Evolutionary conservation across 2,329 filamentous ascomycete genomes (phyloP).

Genomic region (Gnomoniopsis smithogilvyi): DNA sequence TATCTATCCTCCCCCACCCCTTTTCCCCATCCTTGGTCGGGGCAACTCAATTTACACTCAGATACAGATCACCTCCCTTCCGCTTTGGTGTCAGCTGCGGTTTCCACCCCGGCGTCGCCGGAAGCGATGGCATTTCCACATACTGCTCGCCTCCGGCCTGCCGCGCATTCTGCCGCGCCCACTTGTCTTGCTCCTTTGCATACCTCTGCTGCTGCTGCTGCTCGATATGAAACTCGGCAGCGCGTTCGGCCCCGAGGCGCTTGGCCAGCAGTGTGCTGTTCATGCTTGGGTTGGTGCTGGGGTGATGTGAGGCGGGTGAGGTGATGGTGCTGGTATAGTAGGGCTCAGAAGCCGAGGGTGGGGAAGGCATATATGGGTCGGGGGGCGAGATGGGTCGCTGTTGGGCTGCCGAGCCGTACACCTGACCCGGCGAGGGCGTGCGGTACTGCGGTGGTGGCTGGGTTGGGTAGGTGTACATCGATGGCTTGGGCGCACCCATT

Average conservation of each 20-base stretch:
- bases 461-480: background rate
- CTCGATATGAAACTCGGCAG: slow-evolving; percentile 41
- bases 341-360: background rate
- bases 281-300: background rate
- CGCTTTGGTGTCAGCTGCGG: slow-evolving; percentile 65
- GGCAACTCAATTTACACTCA: slow-evolving; percentile 52
- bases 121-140: slow-evolving; percentile 31
- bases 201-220: slow-evolving; percentile 19
- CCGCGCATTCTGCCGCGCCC: background rate
- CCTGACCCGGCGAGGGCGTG: background rate
- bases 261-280: slow-evolving; percentile 48
- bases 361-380: slow-evolving; percentile 3
- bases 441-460: background rate
- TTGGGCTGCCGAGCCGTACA: background rate
- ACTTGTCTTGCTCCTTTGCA: slow-evolving; percentile 1
- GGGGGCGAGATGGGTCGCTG: background rate
- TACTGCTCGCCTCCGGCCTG: background rate
- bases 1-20: too few species aligned
- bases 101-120: slow-evolving; percentile 55
- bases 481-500: background rate
- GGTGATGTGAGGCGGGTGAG: background rate
- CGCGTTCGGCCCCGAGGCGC: slow-evolving; percentile 47
- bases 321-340: slow-evolving; percentile 7
- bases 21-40: too few species aligned
- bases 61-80: slow-evolving; percentile 62